A percentile compares a stretch with the other conserved stretches of the same genome.
Evolutionary conservation across 768 basidiomycete genomes (phyloP).

Genomic region (Tulasnella sp.): DNA sequence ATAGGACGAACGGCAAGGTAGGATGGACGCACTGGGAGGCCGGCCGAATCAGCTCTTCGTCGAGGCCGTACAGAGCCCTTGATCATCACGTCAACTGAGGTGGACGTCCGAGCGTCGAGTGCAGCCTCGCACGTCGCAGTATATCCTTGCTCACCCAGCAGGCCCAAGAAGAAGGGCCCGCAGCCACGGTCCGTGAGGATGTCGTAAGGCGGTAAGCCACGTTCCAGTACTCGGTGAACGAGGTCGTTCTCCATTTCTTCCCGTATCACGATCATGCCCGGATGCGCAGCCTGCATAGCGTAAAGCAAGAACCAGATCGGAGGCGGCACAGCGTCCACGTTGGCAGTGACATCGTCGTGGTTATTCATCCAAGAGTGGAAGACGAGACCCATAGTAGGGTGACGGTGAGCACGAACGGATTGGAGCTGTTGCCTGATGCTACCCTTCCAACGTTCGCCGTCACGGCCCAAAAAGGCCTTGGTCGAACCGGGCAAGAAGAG

Average conservation of each 20-base stretch:
- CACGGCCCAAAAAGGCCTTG: background rate
- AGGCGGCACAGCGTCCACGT: background rate
- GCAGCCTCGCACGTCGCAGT: conserved; percentile 1
- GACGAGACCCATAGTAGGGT: conserved; percentile 6
- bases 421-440: background rate
- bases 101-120: conserved; percentile 6
- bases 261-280: conserved; percentile 1
- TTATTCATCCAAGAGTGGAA: conserved; percentile 13
- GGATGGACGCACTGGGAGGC: conserved; percentile 10
- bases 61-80: background rate
- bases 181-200: background rate
- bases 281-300: conserved; percentile 10
- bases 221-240: conserved; percentile 1
- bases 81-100: background rate
- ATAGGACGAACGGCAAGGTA: no score
- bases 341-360: background rate
- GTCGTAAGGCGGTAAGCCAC: conserved; percentile 7
- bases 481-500: background rate
- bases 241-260: conserved; percentile 4
- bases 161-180: conserved; percentile 2
- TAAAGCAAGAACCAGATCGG: conserved; percentile 11
- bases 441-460: background rate
- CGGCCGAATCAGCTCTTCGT: background rate
- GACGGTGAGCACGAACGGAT: background rate
- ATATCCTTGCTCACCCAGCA: background rate